Evolutionary conservation across 139 green algal species (phyloP), one percentile per base, ranked within the genome.

Genomic region (Asterochloris sp.): DNA sequence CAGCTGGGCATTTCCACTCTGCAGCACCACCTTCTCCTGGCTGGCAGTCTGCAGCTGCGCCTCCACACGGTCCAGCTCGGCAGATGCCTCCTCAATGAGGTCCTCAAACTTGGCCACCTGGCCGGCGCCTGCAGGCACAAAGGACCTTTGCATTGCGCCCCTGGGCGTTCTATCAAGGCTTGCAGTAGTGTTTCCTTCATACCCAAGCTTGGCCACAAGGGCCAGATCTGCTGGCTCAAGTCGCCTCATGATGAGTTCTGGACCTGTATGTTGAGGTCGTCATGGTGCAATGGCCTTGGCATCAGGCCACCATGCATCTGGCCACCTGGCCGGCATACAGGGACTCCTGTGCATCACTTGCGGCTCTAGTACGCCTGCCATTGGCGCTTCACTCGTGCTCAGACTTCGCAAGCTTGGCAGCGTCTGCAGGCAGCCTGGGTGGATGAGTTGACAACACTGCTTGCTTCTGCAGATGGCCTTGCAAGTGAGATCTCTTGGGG

Each of bases 81-180:
- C 78, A 24, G 78, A 74, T 38, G 78, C 78, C 74, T 82, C 78
- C 16, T 82, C 78, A 21, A 82, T 82, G 13, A 82, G 19, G 62
- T 82, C 78, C 73, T 82, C 78, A 62, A 63, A 82, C 60, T 80
- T 80, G n/a, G 76, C 76, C 76, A 80, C 76, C 60, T 80, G 76
- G 23, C 76, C 68, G 14, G 76, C 76, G 24, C 76, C 76, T 80
- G 76, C 74, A 68, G 11, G 12, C 4, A 11, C 17, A 17, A 12
- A 13, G 23, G 15, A 28, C 0, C 26, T 15, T 16, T 63, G 13
- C 63, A 4, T 26, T 24, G 28, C 10, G 28, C 13, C 4, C 28
- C 13, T 71, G 66, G 17, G 8, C 9, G 4, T 71, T 10, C 66
- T 10, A 21, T 71, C 66, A 54, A 54, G 38, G 4, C 38, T 54